A percentile compares a stretch with the other conserved stretches of the same genome.
Conservation (phyloP, 2,329 filamentous ascomycete genomes). For the Aspergillus eucalypticola region DNA sequence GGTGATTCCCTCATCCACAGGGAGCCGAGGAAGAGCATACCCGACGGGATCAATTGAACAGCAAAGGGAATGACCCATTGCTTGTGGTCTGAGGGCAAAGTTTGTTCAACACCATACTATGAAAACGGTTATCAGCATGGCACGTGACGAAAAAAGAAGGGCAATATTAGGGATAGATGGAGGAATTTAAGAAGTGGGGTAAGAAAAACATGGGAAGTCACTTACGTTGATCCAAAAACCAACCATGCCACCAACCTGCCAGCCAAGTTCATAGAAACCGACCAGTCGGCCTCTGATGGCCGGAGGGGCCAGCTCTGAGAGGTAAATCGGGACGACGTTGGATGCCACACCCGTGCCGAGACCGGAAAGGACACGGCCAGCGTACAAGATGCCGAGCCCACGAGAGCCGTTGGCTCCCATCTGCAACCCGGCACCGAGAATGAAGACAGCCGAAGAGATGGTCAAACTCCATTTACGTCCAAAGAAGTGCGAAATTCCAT, state of each 20-base stretch:
- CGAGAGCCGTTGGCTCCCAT: constrained; percentile 60
- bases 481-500: constrained; percentile 62
- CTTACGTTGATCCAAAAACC: constrained; percentile 49
- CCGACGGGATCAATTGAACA: constrained; percentile 35
- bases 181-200: not conserved
- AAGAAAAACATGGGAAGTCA: not conserved
- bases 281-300: constrained; percentile 57
- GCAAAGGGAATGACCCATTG: constrained; percentile 40
- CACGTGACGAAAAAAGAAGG: not conserved
- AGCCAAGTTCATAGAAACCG: constrained; percentile 55
- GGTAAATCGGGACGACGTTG: constrained; percentile 60
- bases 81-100: constrained; percentile 27
- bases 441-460: constrained; percentile 63
- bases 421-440: constrained; percentile 68
- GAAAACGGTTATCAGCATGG: constrained; percentile 12
- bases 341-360: constrained; percentile 55
- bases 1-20: constrained; percentile 65
- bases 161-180: not conserved
- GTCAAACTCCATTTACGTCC: constrained; percentile 65
- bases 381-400: constrained; percentile 61
- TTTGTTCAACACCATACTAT: constrained; percentile 53
- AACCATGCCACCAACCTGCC: constrained; percentile 50
- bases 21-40: constrained; percentile 51
- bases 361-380: constrained; percentile 55
- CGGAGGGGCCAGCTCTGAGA: constrained; percentile 56